Conservation (phyloP, 148 eudicot species). For the Dianthus caryophyllus region DNA sequence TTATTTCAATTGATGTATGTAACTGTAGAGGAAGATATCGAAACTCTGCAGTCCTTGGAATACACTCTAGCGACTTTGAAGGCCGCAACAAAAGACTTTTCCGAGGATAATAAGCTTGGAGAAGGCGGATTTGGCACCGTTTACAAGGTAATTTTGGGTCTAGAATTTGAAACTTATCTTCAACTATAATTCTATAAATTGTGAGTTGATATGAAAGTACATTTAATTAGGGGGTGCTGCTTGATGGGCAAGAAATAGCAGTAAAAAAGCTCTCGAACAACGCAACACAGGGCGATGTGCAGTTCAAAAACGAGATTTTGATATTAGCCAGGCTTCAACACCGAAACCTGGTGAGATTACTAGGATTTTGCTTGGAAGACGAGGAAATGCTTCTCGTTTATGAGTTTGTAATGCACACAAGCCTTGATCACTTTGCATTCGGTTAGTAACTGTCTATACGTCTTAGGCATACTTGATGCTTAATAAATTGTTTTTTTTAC, state of each 20-base stretch:
- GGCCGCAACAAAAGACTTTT: slow-evolving; percentile 43
- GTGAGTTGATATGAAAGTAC: neutral
- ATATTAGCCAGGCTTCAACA: slow-evolving; percentile 28
- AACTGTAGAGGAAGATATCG: slow-evolving; percentile 28
- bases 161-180: too few species aligned
- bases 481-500: too few species aligned
- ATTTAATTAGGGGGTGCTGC: slow-evolving; percentile 22
- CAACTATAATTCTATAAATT: neutral
- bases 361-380: slow-evolving; percentile 30
- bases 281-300: slow-evolving; percentile 20
- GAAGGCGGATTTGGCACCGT: slow-evolving; percentile 61
- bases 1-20: too few species aligned
- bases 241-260: slow-evolving; percentile 27
- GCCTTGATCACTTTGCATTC: slow-evolving; percentile 23
- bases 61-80: slow-evolving; percentile 21
- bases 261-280: slow-evolving; percentile 22
- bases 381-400: slow-evolving; percentile 33
- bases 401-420: slow-evolving; percentile 23
- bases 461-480: neutral
- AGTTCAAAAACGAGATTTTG: slow-evolving; percentile 30
- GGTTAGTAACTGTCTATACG: slow-evolving; percentile 18
- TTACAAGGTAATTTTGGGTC: slow-evolving; percentile 49
- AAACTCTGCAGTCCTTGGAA: slow-evolving; percentile 22
- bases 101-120: slow-evolving; percentile 42
- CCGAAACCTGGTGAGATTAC: slow-evolving; percentile 24